Conservation (phyloP, 148 eudicot species). For the Chenopodium quinoa region DNA sequence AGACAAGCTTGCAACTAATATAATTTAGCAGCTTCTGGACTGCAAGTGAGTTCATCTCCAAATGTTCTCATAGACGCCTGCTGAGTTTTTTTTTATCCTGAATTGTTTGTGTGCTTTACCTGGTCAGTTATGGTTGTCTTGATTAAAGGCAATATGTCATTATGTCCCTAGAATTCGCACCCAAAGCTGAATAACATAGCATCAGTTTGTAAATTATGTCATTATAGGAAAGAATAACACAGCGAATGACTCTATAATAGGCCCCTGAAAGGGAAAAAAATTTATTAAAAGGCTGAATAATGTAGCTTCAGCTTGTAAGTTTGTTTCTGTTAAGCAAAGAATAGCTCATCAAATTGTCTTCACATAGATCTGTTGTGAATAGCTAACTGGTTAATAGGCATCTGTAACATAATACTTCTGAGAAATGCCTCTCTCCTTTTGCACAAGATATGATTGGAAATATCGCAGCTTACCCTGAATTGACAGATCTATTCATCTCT, state of each 20-base stretch:
- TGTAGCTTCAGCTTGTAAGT: no score
- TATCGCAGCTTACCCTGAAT: not conserved
- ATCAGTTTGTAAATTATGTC: no score
- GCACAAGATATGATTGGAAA: not conserved
- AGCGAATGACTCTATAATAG: no score
- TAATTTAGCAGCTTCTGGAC: not conserved
- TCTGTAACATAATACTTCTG: not conserved
- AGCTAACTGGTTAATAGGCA: not conserved
- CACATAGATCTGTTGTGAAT: not conserved
- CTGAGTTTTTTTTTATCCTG: not conserved
- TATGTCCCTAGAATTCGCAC: not conserved
- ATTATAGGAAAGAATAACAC: no score
- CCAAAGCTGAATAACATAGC: not conserved
- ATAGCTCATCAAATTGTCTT: no score
- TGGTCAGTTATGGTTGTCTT: not conserved
- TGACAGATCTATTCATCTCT: not conserved
- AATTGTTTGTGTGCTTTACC: not conserved
- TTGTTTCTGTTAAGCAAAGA: no score
- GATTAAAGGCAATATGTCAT: not conserved
- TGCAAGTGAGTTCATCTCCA: not conserved
- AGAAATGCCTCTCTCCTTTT: not conserved
- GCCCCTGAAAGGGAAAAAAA: no score
- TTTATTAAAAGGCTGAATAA: no score
- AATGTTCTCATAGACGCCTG: not conserved
- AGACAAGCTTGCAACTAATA: conserved; percentile 3